phyloP scores from a whole-genome alignment of 2,329 filamentous ascomycete species.

The Colletotrichum abscissum region DNA sequence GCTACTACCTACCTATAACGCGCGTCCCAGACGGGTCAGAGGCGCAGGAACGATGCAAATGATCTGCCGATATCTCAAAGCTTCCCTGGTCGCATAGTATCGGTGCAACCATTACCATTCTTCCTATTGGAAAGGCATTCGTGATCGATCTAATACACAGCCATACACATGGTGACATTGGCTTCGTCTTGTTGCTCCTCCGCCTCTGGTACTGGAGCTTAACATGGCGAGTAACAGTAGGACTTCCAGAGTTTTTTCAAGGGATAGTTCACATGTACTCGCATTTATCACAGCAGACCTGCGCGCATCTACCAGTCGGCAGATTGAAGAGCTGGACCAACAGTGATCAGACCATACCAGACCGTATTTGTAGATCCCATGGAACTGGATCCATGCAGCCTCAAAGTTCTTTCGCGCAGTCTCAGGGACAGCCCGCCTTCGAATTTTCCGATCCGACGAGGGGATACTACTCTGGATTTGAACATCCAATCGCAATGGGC shows the following conservation, averaged over 20 bases:
- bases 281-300: not conserved
- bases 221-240: not conserved
- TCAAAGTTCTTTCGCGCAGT: not conserved
- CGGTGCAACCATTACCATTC: not conserved
- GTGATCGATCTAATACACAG: too few relatives aligned
- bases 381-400: not conserved
- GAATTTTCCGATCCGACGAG: not conserved
- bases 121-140: not conserved
- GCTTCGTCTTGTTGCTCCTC: not conserved
- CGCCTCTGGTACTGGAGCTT: not conserved
- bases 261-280: not conserved
- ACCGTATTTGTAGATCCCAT: not conserved
- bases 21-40: too few relatives aligned
- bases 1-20: not conserved
- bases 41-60: not conserved
- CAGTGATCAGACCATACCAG: not conserved
- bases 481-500: conserved; percentile 24
- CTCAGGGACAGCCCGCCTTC: not conserved
- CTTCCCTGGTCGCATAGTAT: not conserved
- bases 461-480: not conserved
- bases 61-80: not conserved
- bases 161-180: not conserved
- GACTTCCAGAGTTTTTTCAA: not conserved
- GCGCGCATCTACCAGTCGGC: not conserved
- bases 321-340: not conserved